Evolutionary conservation across 23 red algal genomes (phyloP), one percentile per base, ranked within the genome.

Genomic region (Gracilaria gracilis): DNA sequence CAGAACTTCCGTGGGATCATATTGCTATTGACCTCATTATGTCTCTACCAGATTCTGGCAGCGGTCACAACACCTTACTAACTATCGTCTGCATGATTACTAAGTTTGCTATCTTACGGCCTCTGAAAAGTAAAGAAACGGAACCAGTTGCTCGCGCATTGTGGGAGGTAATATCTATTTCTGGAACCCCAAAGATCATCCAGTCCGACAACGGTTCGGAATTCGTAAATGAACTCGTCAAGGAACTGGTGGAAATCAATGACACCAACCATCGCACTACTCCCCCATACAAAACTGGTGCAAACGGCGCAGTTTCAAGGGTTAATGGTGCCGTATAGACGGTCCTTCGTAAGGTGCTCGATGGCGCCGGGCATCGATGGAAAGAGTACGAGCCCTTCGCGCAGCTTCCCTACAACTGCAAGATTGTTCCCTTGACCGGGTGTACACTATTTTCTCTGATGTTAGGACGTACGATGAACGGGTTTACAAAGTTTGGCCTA

Each of bases 371-470:
- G 2, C 55, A 83, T 31, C 20, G 55, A 20, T 62, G 80, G 80
- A 12, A 83, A 19, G 50, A 83, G 25, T 83, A 83, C 54, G 21
- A 67, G 4, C 48, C 57, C 17, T 83, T 59, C 29, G 29, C 67
- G 14, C 80, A 65, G 32, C 80, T 83, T 2, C 31, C 55, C 15
- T 67, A 83, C 54, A 83, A 83, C 35, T 62, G 80, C 21, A 83
- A 64, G 23, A 2, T 59, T 28, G 54, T 57, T 4, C 24, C 80
- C 3, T 35, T 65, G 23, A 83, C 80, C 0, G 80, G 23, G 2
- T 83, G 24, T 5, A 83, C 27, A 5, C 80, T 57, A 28, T 83
- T 83, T 11, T 67, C 24, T 4, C 34, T 83, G 0, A 83, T 83
- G 55, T 38, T 64, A 67, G 38, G 57, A 7, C 9, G 57, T 14